Evolutionary conservation across 106 monocot species (phyloP).

Genomic region (Iris macrosiphon): DNA sequence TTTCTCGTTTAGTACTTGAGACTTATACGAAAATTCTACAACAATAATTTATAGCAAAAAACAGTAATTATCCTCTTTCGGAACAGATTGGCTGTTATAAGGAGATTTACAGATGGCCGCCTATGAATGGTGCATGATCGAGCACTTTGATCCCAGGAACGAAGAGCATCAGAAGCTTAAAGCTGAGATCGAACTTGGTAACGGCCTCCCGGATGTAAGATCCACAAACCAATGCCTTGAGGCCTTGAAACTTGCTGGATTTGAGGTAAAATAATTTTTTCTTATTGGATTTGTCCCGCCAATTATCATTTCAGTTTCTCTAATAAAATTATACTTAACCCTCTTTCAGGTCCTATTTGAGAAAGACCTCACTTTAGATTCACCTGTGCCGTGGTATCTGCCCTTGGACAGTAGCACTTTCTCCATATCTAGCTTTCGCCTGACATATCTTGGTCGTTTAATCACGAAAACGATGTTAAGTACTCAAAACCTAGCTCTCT

Average conservation of each 20-base stretch:
- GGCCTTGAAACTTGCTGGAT: conserved; percentile 79
- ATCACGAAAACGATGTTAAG: conserved; percentile 59
- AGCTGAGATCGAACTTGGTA: conserved; percentile 92
- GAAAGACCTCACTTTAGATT: conserved; percentile 73
- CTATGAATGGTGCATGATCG: conserved; percentile 97
- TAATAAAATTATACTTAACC: too few species aligned
- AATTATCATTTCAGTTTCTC: background rate
- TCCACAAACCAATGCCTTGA: conserved; percentile 69
- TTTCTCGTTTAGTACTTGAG: too few species aligned
- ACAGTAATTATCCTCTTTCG: too few species aligned
- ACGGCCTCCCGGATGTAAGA: conserved; percentile 91
- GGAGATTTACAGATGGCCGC: conserved; percentile 91
- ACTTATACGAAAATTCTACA: too few species aligned
- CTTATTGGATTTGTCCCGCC: too few species aligned
- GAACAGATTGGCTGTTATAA: conserved; percentile 88
- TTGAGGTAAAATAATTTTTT: conserved; percentile 89
- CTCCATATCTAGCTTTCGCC: conserved; percentile 70
- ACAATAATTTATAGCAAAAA: too few species aligned
- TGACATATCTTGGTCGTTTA: conserved; percentile 66
- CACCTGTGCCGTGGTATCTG: conserved; percentile 75
- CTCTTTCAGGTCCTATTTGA: conserved; percentile 68
- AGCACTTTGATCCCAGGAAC: conserved; percentile 67
- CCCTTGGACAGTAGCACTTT: conserved; percentile 63
- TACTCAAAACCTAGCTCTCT: background rate
- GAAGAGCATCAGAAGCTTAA: conserved; percentile 70